A percentile compares a stretch with the other conserved stretches of the same genome.
phyloP scores from a whole-genome alignment of 306 rosid species.

The Casuarina cunninghamiana region DNA sequence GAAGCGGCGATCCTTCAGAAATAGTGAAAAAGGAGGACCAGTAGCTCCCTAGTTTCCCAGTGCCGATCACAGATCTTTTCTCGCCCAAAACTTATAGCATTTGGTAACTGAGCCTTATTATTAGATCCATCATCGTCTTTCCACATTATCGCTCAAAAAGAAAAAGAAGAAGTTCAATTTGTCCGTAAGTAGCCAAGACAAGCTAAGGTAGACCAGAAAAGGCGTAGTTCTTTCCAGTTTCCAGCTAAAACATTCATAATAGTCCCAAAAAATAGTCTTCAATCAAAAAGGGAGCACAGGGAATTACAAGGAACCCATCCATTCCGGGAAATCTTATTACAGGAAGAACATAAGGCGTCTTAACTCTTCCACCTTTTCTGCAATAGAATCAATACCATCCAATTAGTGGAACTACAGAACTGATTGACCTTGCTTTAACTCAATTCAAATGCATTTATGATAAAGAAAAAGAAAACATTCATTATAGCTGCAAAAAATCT shows the following conservation, averaged over 20 bases:
- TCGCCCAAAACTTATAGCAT: not conserved
- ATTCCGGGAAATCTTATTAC: not conserved
- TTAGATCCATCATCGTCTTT: not conserved
- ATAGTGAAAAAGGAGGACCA: not conserved
- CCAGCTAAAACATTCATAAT: not conserved
- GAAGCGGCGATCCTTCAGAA: too few species aligned
- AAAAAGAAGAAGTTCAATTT: not conserved
- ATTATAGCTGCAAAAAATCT: not conserved
- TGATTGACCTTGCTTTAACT: not conserved
- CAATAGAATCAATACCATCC: not conserved
- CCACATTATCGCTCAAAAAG: not conserved
- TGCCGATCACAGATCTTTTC: not conserved
- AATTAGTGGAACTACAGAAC: not conserved
- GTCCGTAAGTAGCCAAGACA: not conserved
- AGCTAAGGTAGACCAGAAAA: not conserved
- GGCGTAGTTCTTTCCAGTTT: not conserved
- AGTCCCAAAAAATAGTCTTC: not conserved
- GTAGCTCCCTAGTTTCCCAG: not conserved
- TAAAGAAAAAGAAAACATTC: not conserved
- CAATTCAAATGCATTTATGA: not conserved
- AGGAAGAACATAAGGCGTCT: not conserved
- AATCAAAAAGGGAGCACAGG: not conserved
- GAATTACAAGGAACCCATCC: not conserved
- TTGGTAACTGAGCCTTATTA: not conserved
- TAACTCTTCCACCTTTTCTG: constrained; percentile 7